Percentiles rank a stretch among this genome's conserved stretches.
phyloP scores from a whole-genome alignment of 306 rosid genomes.

The Pachyrhizus erosus region DNA sequence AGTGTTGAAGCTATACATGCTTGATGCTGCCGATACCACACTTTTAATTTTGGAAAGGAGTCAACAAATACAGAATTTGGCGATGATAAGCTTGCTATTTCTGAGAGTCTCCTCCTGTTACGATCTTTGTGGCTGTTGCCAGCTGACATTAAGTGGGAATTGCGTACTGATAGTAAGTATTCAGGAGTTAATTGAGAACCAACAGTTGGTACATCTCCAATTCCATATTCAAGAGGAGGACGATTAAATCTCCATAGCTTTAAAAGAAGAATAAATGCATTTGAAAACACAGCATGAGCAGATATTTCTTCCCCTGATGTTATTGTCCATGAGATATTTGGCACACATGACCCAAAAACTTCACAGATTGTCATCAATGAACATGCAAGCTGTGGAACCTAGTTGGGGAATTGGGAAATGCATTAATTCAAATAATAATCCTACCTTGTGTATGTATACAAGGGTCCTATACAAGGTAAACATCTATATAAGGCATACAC shows the following conservation, averaged over 20 bases:
- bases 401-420: slow-evolving; percentile 43
- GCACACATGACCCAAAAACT: slow-evolving; percentile 95
- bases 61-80: slow-evolving; percentile 89
- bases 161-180: slow-evolving; percentile 82
- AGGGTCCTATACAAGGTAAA: slow-evolving; percentile 1
- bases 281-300: slow-evolving; percentile 94
- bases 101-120: slow-evolving; percentile 81
- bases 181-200: slow-evolving; percentile 97
- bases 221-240: slow-evolving; percentile 95
- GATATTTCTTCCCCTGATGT: slow-evolving; percentile 85
- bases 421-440: slow-evolving; percentile 17
- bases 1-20: slow-evolving; percentile 97
- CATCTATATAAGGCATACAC: background rate
- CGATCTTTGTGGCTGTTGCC: slow-evolving; percentile 61
- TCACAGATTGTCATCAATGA: slow-evolving; percentile 98
- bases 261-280: slow-evolving; percentile 92
- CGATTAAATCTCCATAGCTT: slow-evolving; percentile 91
- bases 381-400: slow-evolving; percentile 99
- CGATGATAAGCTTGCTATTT: slow-evolving; percentile 73
- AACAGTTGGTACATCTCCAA: slow-evolving; percentile 92
- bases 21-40: slow-evolving; percentile 95
- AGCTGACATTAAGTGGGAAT: slow-evolving; percentile 75
- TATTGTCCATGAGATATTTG: slow-evolving; percentile 74
- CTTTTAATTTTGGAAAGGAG: slow-evolving; percentile 92
- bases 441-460: background rate